Evolutionary conservation across 495 filamentous ascomycete species (phyloP).

Genomic region (Bathelium albidoporum): DNA sequence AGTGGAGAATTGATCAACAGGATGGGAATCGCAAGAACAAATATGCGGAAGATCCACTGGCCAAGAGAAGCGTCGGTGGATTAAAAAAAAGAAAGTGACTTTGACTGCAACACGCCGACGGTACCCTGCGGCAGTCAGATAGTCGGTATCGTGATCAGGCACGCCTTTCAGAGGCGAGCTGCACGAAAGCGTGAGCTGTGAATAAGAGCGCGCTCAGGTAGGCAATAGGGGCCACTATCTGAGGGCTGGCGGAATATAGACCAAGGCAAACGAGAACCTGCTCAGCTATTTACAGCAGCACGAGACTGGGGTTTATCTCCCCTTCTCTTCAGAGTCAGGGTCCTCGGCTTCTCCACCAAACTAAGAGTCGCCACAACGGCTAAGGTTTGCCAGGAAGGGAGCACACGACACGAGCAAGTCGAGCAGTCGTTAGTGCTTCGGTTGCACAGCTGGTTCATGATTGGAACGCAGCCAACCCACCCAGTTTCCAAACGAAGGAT

Average conservation of each 20-base stretch:
- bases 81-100: not conserved
- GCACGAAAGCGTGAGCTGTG: not conserved
- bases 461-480: not conserved
- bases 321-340: not conserved
- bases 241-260: not conserved
- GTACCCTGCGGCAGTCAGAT: not conserved
- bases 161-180: not conserved
- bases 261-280: not conserved
- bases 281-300: not conserved
- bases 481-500: not conserved
- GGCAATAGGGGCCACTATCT: not conserved
- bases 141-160: not conserved
- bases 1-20: not conserved
- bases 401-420: not conserved
- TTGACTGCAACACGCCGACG: slow-evolving; percentile 1
- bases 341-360: not conserved
- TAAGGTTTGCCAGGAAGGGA: not conserved
- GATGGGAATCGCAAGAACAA: too few species aligned
- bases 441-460: not conserved
- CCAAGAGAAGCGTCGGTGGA: too few species aligned
- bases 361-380: too few species aligned
- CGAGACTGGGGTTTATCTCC: not conserved
- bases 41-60: too few species aligned
- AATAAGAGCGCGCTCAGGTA: not conserved
- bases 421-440: not conserved